phyloP scores from a whole-genome alignment of 352 stramenopile species.

The Albugo candida region DNA sequence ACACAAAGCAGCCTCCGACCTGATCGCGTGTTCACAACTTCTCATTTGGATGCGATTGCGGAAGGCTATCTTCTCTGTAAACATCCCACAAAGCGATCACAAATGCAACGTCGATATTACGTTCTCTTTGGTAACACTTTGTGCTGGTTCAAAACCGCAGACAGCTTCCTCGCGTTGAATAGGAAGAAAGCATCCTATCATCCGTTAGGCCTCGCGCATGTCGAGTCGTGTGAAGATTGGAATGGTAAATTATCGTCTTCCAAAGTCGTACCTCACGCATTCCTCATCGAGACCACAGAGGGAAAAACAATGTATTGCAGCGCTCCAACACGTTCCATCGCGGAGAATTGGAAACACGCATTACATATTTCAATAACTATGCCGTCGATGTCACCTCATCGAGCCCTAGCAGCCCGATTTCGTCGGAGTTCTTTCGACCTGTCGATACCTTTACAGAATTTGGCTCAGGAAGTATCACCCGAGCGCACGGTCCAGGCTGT shows the following conservation, averaged over 20 bases:
- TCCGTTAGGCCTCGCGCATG: constrained; percentile 42
- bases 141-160: constrained; percentile 59
- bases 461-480: constrained; percentile 5
- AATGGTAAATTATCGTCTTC: constrained; percentile 24
- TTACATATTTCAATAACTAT: constrained; percentile 58
- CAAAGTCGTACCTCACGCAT: constrained; percentile 29
- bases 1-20: no score
- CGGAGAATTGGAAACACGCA: constrained; percentile 42
- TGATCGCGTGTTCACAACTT: constrained; percentile 3
- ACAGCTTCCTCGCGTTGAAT: constrained; percentile 15
- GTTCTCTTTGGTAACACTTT: constrained; percentile 57
- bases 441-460: neutral
- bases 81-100: constrained; percentile 23
- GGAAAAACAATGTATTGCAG: constrained; percentile 44
- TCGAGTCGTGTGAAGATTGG: constrained; percentile 39
- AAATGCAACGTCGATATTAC: constrained; percentile 62
- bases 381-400: constrained; percentile 51
- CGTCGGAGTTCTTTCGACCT: constrained; percentile 16
- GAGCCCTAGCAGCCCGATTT: constrained; percentile 32
- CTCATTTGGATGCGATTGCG: constrained; percentile 39
- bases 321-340: constrained; percentile 36
- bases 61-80: constrained; percentile 58
- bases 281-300: constrained; percentile 40
- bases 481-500: neutral
- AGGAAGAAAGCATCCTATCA: constrained; percentile 15